Evolutionary conservation across 176 grass and related monocot genomes (phyloP), one percentile per base, ranked within the genome.

Genomic region (Bonia amplexicaulis): DNA sequence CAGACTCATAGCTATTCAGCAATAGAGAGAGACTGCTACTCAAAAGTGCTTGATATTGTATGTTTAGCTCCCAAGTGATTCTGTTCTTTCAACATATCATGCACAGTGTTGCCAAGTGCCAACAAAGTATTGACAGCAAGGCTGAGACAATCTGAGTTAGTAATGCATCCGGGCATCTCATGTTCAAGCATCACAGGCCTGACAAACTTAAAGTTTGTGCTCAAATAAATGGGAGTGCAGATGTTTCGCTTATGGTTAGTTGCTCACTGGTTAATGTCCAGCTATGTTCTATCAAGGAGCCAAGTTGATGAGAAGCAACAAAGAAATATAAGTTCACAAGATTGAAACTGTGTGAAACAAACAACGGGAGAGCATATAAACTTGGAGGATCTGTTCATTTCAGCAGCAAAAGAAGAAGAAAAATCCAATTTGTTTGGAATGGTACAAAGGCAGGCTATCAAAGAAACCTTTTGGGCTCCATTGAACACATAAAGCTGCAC

Each of bases 401-500:
- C 26, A 73, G 35, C 20, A 66, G 17, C 12, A 41, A 26, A 71
- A 46, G 22, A 17, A 67, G 54, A 76, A 31, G 31, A 81, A 52
- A 52, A 51, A 6, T 54, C 14, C 16, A 77, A 40, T 62, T 17
- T 35, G 12, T 15, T 44, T 35, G 26, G 29, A 74, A 71, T 16
- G 67, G 25, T 70, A 85, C 16, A 2, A 80, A 20, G 31, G 52
- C 12, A 31, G 41, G 66, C 14, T 74, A 67, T 61, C 27, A 55
- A 17, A 22, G 52, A 12, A 83, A 98, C 91, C 93, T 92, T 93
- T 93, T 73, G 96, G 91, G 81, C 93, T 98, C 96, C 96, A 98
- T 16, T 98, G 87, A 63, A 98, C 96, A 90, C 93, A 99, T 71
- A 99, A 78, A 59, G 96, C 96, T 89, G 96, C 96, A 87, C 93